Conservation (phyloP, 192 early-diverging fungal species). For the Thoreauomyces humboldtii region DNA sequence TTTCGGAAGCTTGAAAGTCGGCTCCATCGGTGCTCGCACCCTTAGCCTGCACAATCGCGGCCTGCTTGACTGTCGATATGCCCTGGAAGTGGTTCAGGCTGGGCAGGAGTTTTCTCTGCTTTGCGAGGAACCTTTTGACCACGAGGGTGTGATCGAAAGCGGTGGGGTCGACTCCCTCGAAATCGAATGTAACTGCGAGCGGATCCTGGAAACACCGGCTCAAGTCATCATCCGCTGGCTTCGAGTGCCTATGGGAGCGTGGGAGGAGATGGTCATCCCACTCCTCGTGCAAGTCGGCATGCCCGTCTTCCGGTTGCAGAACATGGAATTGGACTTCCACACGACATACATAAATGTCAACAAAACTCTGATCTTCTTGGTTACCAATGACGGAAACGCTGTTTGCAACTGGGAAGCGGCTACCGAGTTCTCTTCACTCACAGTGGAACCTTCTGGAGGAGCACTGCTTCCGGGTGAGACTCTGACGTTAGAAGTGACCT, state of each 20-base stretch:
- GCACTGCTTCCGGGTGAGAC: constrained; percentile 45
- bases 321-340: constrained; percentile 58
- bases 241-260: constrained; percentile 44
- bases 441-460: constrained; percentile 39
- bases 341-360: constrained; percentile 61
- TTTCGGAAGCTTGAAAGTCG: constrained; percentile 54
- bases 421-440: constrained; percentile 25
- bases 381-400: constrained; percentile 61
- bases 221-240: constrained; percentile 45
- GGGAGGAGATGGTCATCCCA: constrained; percentile 42
- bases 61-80: constrained; percentile 45
- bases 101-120: constrained; percentile 39
- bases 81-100: constrained; percentile 48
- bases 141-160: constrained; percentile 44
- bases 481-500: constrained; percentile 43
- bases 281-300: constrained; percentile 51
- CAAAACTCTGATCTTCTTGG: constrained; percentile 45
- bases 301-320: constrained; percentile 53
- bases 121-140: constrained; percentile 55
- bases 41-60: constrained; percentile 55
- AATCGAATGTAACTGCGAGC: constrained; percentile 51
- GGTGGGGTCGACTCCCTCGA: constrained; percentile 38
- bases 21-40: constrained; percentile 30
- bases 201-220: constrained; percentile 25
- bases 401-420: constrained; percentile 50